Percentiles rank a stretch among this genome's conserved stretches.
These are phyloP conservation scores for Stagonosporopsis vannaccii DNA, from an alignment of 2,329 filamentous ascomycete species.

Conservation along the genomic window DNA sequence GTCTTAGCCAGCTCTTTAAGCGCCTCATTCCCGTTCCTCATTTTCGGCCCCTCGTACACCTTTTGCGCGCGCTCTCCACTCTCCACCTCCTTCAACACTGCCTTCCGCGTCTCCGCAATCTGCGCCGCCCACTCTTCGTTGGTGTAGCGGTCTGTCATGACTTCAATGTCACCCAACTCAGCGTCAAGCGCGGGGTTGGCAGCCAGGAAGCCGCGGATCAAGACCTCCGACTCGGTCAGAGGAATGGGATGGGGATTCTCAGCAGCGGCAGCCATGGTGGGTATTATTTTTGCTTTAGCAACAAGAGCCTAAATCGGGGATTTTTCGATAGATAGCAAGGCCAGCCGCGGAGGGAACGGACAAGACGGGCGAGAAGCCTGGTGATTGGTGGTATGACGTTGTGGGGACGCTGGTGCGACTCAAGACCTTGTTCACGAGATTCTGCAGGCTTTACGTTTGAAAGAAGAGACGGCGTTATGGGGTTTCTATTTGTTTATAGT, in stretches of 20 bases:
- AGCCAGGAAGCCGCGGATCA: constrained; percentile 45
- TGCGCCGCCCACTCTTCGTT: constrained; percentile 54
- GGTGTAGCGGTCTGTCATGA: constrained; percentile 55
- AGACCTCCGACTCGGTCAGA: constrained; percentile 43
- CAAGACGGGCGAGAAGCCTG: constrained; percentile 3
- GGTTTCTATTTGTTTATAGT: constrained; percentile 26
- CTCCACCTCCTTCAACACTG: constrained; percentile 37
- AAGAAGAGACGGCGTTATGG: background rate
- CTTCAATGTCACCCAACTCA: constrained; percentile 36
- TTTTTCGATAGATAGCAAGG: constrained; percentile 18
- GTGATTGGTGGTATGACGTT: constrained; percentile 20
- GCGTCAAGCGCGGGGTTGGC: constrained; percentile 40
- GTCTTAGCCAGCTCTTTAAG: constrained; percentile 44
- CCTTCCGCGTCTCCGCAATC: constrained; percentile 47
- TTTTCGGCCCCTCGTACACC: constrained; percentile 37
- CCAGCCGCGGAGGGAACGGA: constrained; percentile 12
- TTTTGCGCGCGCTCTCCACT: constrained; percentile 38
- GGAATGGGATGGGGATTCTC: constrained; percentile 33
- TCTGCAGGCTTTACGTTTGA: constrained; percentile 8
- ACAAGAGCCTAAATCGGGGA: constrained; percentile 6
- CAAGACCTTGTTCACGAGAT: constrained; percentile 9
- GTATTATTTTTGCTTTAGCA: constrained; percentile 18
- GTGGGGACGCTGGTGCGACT: constrained; percentile 15
- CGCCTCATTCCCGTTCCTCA: constrained; percentile 37
- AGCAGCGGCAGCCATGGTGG: constrained; percentile 22